Evolutionary conservation across 345 rosid genomes (phyloP).

Genomic region (Gossypium ekmanianum): DNA sequence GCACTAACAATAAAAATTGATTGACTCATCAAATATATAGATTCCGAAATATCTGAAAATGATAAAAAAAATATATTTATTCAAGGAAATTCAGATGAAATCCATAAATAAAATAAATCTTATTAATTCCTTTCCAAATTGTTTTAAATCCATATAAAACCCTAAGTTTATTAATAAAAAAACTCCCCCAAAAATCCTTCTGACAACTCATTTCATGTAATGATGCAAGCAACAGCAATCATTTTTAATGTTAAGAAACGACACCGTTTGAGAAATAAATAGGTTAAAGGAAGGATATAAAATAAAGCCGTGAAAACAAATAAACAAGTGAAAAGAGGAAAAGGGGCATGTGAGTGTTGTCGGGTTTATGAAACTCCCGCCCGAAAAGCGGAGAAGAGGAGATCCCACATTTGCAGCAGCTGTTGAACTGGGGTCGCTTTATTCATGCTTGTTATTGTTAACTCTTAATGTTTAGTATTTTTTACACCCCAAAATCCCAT

Average conservation of each 20-base stretch:
- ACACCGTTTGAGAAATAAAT: not conserved
- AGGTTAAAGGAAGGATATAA: not conserved
- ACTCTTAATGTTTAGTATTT: not conserved
- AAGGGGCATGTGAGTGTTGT: conserved; percentile 5
- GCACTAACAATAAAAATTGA: not conserved
- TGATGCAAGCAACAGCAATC: not conserved
- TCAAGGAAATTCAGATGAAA: too few species aligned
- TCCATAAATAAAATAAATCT: not conserved
- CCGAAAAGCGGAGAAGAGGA: not conserved
- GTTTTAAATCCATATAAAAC: not conserved
- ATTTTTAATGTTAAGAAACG: not conserved
- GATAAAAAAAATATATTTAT: not conserved
- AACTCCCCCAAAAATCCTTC: not conserved
- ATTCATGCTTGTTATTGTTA: not conserved
- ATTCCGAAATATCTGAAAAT: not conserved
- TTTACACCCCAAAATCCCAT: not conserved
- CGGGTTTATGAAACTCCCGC: conserved; percentile 6
- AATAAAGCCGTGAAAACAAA: not conserved
- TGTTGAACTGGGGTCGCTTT: conserved; percentile 8
- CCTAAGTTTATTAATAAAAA: too few species aligned
- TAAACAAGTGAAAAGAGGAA: conserved; percentile 10
- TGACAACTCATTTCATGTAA: not conserved
- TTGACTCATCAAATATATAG: not conserved
- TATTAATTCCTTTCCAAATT: not conserved
- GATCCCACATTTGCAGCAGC: conserved; percentile 8